phyloP scores from a whole-genome alignment of 1,139 yeast species.

The Chernovozyma aurita region DNA sequence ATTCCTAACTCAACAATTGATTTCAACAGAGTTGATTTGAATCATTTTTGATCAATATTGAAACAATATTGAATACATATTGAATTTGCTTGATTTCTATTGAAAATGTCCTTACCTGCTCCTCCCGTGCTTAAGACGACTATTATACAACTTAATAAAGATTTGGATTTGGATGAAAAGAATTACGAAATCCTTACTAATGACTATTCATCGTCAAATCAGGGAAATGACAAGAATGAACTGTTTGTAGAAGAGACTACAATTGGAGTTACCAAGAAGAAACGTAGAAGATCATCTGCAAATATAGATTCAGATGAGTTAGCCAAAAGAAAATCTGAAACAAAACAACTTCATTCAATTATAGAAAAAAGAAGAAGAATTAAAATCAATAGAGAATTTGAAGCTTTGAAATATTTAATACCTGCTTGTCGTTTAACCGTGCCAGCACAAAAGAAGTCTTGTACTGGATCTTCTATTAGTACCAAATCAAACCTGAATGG shows the following conservation, averaged over 20 bases:
- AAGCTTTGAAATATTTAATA: constrained; percentile 68
- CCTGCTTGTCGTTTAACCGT: constrained; percentile 65
- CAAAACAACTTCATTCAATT: constrained; percentile 64
- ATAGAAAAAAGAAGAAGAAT: constrained; percentile 77
- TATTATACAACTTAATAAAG: constrained; percentile 54
- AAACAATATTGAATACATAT: too few species aligned
- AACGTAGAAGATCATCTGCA: constrained; percentile 44
- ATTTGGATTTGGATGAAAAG: constrained; percentile 38
- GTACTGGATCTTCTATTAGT: not conserved
- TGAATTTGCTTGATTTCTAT: too few species aligned
- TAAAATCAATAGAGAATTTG: constrained; percentile 79
- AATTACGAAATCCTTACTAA: constrained; percentile 41
- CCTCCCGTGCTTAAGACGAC: constrained; percentile 64
- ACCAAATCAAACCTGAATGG: too few species aligned
- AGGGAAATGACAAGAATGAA: constrained; percentile 1
- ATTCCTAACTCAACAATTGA: too few species aligned
- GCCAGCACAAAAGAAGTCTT: constrained; percentile 12
- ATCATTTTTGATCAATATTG: too few species aligned
- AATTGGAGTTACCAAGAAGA: constrained; percentile 25
- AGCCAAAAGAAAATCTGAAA: constrained; percentile 54
- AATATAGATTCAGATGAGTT: constrained; percentile 48
- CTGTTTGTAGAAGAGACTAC: constrained; percentile 6
- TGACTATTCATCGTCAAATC: constrained; percentile 17
- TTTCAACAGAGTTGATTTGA: too few species aligned
- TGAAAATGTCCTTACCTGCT: constrained; percentile 27